A percentile compares a stretch with the other conserved stretches of the same genome.
Evolutionary conservation across 163 green algal genomes (phyloP).

Genomic region (Botryococcus braunii): DNA sequence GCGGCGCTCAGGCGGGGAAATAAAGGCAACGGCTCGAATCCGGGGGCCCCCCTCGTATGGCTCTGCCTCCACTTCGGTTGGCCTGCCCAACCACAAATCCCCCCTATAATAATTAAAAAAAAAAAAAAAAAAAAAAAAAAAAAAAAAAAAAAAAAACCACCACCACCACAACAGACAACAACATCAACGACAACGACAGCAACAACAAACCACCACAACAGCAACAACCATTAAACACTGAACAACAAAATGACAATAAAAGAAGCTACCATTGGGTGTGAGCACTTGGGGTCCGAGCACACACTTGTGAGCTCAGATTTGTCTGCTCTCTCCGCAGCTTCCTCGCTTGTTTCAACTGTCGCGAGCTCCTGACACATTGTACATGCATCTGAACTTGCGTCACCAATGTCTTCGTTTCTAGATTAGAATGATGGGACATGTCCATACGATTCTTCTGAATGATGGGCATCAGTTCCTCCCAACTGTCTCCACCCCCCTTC

Average conservation of each 20-base stretch:
- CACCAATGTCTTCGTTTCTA: no score
- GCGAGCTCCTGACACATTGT: no score
- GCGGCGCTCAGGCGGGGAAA: conserved; percentile 27
- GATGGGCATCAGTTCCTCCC: no score
- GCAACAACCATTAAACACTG: background rate
- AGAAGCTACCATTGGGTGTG: background rate
- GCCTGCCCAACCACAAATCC: conserved; percentile 15
- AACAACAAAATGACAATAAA: background rate
- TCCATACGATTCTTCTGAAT: no score
- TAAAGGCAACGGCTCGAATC: conserved; percentile 38
- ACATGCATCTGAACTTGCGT: no score
- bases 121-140: background rate
- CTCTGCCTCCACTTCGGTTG: conserved; percentile 27
- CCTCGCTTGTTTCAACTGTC: no score
- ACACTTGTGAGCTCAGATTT: no score
- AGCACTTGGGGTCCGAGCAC: no score
- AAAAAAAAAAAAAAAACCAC: background rate
- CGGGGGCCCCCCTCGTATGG: conserved; percentile 15
- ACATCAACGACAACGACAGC: background rate
- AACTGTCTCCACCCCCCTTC: no score
- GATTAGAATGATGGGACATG: no score
- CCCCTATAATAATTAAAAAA: background rate
- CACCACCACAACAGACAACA: background rate
- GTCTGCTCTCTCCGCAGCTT: no score
- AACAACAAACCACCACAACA: background rate